Conservation (phyloP, 2,329 filamentous ascomycete species). For the Colletotrichum sp. region DNA sequence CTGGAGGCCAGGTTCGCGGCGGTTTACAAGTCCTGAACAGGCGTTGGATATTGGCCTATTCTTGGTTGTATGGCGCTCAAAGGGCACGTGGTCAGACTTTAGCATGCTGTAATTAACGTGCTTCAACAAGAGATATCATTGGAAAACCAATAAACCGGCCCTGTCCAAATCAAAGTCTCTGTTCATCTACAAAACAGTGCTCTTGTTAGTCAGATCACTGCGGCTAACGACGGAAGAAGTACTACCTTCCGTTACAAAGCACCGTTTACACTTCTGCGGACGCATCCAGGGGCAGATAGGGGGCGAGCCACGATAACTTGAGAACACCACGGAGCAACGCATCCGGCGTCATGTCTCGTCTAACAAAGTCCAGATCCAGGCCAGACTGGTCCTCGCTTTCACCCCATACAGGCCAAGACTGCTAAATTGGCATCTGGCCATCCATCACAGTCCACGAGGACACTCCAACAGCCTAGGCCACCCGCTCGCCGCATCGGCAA, state of each 20-base stretch:
- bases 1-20: constrained; percentile 4
- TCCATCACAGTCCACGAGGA: neutral
- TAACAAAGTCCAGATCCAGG: neutral
- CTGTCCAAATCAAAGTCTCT: neutral
- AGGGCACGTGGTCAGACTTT: neutral
- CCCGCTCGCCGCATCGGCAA: neutral
- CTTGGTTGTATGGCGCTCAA: neutral
- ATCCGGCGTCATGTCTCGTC: neutral
- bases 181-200: neutral
- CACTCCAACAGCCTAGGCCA: neutral
- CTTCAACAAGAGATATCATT: neutral
- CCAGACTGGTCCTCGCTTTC: neutral
- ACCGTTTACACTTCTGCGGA: neutral
- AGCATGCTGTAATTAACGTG: neutral
- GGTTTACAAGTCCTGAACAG: neutral
- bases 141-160: neutral
- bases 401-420: neutral
- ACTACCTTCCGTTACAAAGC: neutral
- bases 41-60: neutral
- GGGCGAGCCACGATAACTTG: neutral
- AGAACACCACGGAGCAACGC: neutral
- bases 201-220: neutral
- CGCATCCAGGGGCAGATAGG: neutral
- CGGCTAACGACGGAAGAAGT: neutral
- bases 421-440: neutral